Percentiles rank a stretch among this genome's conserved stretches.
Evolutionary conservation across 805 yeast species (phyloP).

Genomic region (Starmerella sp.): DNA sequence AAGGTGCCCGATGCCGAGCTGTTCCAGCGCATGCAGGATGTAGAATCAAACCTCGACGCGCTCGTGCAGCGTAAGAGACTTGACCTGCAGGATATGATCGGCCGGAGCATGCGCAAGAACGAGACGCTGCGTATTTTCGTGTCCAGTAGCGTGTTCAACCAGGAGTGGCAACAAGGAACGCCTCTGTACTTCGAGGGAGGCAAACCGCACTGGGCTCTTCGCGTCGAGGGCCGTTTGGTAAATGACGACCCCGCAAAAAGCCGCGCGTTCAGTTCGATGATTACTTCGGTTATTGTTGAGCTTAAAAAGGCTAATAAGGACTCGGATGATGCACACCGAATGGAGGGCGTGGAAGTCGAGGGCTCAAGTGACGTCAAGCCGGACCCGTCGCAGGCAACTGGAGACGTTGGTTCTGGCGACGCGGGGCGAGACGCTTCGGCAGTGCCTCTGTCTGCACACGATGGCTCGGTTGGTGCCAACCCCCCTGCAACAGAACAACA

Average conservation of each 20-base stretch:
- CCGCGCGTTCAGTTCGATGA: constrained; percentile 62
- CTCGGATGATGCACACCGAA: constrained; percentile 8
- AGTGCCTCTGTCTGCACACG: background rate
- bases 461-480: background rate
- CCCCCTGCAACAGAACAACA: background rate
- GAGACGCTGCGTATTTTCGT: constrained; percentile 67
- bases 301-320: constrained; percentile 28
- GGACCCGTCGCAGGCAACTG: background rate
- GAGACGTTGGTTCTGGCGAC: background rate
- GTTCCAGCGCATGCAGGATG: constrained; percentile 59
- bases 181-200: constrained; percentile 21
- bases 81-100: constrained; percentile 65
- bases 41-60: constrained; percentile 75
- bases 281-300: constrained; percentile 78
- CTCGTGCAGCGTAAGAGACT: constrained; percentile 70
- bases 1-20: constrained; percentile 59
- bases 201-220: constrained; percentile 53
- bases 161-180: constrained; percentile 63
- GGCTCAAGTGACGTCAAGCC: background rate
- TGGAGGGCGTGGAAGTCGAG: constrained; percentile 16
- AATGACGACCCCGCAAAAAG: constrained; percentile 41
- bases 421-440: background rate
- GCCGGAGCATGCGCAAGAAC: constrained; percentile 38
- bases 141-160: constrained; percentile 72
- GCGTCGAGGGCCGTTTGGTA: constrained; percentile 76